phyloP scores from a whole-genome alignment of 2,329 filamentous ascomycete species.

The Cercospora sp. region DNA sequence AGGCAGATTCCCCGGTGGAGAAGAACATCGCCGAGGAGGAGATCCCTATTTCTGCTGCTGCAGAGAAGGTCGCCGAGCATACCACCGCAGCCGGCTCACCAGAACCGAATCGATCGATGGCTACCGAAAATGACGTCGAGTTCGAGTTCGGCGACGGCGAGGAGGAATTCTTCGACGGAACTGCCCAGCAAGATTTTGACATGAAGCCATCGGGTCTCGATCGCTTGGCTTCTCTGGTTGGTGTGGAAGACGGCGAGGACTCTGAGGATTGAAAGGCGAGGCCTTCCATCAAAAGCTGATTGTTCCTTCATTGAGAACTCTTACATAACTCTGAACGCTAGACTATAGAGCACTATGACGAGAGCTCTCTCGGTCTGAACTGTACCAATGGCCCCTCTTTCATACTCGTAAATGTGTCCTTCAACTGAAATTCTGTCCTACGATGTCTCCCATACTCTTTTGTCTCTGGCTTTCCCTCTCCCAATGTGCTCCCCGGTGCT shows the following conservation, averaged over 20 bases:
- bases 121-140: not conserved
- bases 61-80: not conserved
- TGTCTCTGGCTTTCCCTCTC: conserved; percentile 11
- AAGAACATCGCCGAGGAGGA: not conserved
- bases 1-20: not conserved
- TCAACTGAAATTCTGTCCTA: conserved; percentile 17
- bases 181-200: not conserved
- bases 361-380: not conserved
- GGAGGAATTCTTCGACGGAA: not conserved
- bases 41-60: not conserved
- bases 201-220: not conserved
- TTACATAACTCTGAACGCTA: not conserved
- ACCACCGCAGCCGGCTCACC: not conserved
- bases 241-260: not conserved
- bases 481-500: conserved; percentile 19
- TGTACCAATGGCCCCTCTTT: conserved; percentile 22
- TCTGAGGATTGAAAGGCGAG: not conserved
- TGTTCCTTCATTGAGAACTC: not conserved
- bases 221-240: not conserved
- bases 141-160: not conserved
- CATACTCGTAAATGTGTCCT: conserved; percentile 23
- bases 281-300: not conserved
- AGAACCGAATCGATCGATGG: not conserved
- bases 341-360: not conserved
- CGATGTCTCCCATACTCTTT: conserved; percentile 18